Conservation (phyloP, 2,329 filamentous ascomycete genomes). For the Trichoderma breve region DNA sequence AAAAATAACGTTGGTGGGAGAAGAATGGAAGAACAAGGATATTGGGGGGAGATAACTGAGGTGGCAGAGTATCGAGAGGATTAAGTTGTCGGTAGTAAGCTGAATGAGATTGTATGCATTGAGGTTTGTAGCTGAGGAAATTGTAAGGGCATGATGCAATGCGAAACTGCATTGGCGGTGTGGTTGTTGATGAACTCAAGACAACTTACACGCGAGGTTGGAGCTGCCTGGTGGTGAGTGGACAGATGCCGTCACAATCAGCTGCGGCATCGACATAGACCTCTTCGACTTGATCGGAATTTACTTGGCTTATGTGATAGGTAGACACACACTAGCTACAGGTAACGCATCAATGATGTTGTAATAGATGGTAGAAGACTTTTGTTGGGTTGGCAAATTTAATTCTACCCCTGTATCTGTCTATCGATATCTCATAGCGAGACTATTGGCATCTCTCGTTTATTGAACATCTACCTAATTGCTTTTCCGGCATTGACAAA, state of each 20-base stretch:
- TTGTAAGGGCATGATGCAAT: not conserved
- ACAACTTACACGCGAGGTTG: not conserved
- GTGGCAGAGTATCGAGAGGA: not conserved
- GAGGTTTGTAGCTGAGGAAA: too few species aligned
- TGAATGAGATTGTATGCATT: not conserved
- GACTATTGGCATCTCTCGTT: not conserved
- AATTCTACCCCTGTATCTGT: not conserved
- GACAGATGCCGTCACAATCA: not conserved
- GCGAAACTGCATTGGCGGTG: not conserved
- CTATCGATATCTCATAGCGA: not conserved
- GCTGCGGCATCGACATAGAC: not conserved
- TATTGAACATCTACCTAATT: constrained; percentile 40
- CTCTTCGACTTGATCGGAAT: not conserved
- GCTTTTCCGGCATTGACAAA: constrained; percentile 77
- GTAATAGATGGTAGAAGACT: not conserved
- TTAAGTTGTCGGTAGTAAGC: too few species aligned
- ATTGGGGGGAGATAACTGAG: not conserved
- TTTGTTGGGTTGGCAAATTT: not conserved
- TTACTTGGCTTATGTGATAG: not conserved
- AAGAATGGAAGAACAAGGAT: not conserved
- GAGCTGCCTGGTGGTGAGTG: not conserved
- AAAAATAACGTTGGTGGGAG: not conserved
- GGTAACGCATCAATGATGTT: not conserved
- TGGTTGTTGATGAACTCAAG: not conserved
- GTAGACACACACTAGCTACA: not conserved